Percentiles rank a stretch among this genome's conserved stretches.
Evolutionary conservation across 345 rosid species (phyloP).

Genomic region (Luvunga scandens): DNA sequence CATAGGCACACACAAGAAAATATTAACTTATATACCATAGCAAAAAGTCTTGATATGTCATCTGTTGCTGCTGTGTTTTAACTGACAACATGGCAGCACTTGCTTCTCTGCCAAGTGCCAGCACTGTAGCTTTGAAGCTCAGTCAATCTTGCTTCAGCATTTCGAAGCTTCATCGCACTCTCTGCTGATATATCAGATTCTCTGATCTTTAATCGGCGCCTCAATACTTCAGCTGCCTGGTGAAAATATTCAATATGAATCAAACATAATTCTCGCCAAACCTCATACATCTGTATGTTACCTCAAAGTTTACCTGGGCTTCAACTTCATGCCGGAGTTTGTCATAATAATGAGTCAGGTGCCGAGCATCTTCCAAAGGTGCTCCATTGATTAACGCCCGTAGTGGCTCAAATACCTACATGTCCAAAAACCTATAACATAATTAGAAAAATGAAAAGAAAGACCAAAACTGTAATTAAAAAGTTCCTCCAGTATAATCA

Average conservation of each 20-base stretch:
- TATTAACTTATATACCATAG: constrained; percentile 42
- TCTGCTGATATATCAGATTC: no score
- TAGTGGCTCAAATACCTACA: no score
- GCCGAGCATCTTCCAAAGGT: no score
- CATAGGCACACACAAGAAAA: not conserved
- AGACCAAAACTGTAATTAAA: not conserved
- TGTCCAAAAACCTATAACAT: no score
- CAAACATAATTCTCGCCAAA: no score
- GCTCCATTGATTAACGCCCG: constrained; percentile 18
- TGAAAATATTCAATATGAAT: no score
- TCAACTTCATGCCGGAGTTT: no score
- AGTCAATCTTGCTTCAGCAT: constrained; percentile 65
- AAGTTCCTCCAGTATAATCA: not conserved
- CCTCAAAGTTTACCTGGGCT: no score
- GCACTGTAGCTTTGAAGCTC: constrained; percentile 74
- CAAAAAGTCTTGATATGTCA: constrained; percentile 57
- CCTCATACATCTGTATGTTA: no score
- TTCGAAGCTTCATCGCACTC: constrained; percentile 44
- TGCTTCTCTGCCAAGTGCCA: constrained; percentile 89
- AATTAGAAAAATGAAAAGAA: constrained; percentile 25
- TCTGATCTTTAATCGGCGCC: no score
- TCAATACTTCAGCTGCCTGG: no score
- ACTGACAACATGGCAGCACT: constrained; percentile 85
- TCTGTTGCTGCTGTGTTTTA: constrained; percentile 76
- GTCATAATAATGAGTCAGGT: no score